Conservation (phyloP, 306 rosid species). For the Rubus idaeus region DNA sequence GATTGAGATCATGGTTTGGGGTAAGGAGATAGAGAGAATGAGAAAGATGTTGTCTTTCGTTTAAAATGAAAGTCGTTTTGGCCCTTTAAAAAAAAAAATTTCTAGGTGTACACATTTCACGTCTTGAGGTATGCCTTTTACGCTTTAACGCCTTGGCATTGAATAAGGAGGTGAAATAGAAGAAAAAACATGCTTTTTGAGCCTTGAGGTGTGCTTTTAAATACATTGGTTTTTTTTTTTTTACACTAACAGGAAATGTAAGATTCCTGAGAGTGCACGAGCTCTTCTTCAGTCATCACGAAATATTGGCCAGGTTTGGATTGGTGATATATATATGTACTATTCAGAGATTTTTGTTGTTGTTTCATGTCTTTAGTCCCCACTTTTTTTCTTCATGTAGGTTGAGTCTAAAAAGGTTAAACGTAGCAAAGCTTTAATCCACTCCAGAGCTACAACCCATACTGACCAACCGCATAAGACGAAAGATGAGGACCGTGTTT, state of each 20-base stretch:
- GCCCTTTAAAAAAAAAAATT: no score
- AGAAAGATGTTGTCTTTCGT: no score
- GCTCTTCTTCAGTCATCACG: constrained; percentile 61
- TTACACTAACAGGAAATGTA: constrained; percentile 49
- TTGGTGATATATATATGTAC: background rate
- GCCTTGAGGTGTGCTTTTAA: no score
- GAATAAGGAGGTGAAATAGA: no score
- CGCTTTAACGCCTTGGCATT: no score
- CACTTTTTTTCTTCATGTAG: constrained; percentile 30
- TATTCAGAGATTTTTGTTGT: no score
- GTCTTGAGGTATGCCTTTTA: no score
- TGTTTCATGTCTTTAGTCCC: constrained; percentile 10
- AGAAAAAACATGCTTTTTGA: no score
- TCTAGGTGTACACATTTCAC: no score
- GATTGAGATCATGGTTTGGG: no score
- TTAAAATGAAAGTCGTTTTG: no score
- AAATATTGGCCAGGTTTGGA: constrained; percentile 66
- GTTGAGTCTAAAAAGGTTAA: constrained; percentile 61
- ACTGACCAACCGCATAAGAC: constrained; percentile 29
- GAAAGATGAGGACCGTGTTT: constrained; percentile 14
- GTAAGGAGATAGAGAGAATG: no score
- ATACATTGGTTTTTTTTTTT: background rate
- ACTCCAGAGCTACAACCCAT: constrained; percentile 44
- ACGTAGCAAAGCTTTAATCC: constrained; percentile 51
- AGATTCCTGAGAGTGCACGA: constrained; percentile 66